Percentiles rank a stretch among this genome's conserved stretches.
These are phyloP conservation scores for Flaveria floridana DNA, from an alignment of 140 eudicot species.

Conservation along the genomic window DNA sequence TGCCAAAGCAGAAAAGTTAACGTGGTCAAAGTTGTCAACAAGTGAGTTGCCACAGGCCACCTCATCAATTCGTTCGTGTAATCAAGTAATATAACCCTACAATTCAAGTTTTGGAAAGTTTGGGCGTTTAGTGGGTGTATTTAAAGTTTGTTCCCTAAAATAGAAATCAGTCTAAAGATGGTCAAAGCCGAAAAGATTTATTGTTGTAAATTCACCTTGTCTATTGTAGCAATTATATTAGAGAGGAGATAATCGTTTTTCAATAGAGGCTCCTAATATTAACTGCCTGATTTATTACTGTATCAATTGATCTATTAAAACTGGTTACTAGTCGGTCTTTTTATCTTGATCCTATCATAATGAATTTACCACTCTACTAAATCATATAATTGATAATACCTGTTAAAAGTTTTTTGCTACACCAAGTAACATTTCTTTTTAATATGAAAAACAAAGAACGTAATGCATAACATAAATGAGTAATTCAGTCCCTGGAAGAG, in stretches of 20 bases:
- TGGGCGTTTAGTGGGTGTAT: background rate
- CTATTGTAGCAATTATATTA: background rate
- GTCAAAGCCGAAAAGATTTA: background rate
- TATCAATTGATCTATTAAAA: background rate
- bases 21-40: background rate
- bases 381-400: slow-evolving; percentile 2
- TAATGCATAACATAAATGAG: background rate
- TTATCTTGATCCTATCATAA: background rate
- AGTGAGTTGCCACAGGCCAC: background rate
- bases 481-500: slow-evolving; percentile 6
- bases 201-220: background rate
- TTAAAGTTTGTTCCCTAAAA: background rate
- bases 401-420: background rate
- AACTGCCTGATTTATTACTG: background rate
- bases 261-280: background rate
- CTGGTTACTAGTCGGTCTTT: slow-evolving; percentile 1
- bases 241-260: background rate
- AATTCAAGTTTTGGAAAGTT: background rate
- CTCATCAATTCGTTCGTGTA: background rate
- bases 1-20: background rate
- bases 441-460: background rate
- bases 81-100: background rate
- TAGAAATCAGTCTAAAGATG: background rate
- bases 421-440: background rate
- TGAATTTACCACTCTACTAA: slow-evolving; percentile 2